These are phyloP conservation scores for Gypsophila paniculata DNA, from an alignment of 179 eudicot species.

Conservation along the genomic window DNA sequence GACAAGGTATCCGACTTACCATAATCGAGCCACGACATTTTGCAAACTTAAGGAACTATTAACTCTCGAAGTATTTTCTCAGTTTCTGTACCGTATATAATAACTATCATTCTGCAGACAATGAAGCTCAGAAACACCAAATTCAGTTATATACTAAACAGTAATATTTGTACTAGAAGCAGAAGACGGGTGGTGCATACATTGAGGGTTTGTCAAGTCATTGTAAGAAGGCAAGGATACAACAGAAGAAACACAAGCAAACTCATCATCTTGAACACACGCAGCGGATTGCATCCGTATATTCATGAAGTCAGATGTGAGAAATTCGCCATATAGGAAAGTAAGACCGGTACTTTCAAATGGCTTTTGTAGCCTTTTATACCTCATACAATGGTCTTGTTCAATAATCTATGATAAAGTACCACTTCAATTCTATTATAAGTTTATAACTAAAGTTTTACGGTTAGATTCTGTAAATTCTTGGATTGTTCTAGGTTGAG, in stretches of 20 bases:
- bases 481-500: too few species aligned
- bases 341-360: conserved; percentile 57
- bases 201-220: conserved; percentile 51
- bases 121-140: conserved; percentile 39
- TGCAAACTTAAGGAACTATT: conserved; percentile 45
- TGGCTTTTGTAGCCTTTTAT: too few species aligned
- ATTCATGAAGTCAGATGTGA: conserved; percentile 84
- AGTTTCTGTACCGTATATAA: conserved; percentile 65
- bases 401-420: too few species aligned
- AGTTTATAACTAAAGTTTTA: too few species aligned
- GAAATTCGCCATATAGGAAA: conserved; percentile 88
- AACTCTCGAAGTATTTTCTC: too few species aligned
- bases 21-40: conserved; percentile 31
- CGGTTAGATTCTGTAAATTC: too few species aligned
- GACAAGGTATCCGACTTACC: too few species aligned
- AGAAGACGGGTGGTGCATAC: conserved; percentile 21
- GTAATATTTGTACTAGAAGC: neutral
- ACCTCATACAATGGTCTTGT: too few species aligned
- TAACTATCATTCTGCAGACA: conserved; percentile 33
- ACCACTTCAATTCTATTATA: too few species aligned
- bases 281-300: conserved; percentile 73
- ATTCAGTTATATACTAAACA: neutral
- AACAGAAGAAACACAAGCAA: conserved; percentile 62
- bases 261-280: conserved; percentile 61
- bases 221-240: conserved; percentile 75